These are phyloP conservation scores for Aspergillus nomiae DNA, from an alignment of 2,329 filamentous ascomycete genomes.

Conservation along the genomic window DNA sequence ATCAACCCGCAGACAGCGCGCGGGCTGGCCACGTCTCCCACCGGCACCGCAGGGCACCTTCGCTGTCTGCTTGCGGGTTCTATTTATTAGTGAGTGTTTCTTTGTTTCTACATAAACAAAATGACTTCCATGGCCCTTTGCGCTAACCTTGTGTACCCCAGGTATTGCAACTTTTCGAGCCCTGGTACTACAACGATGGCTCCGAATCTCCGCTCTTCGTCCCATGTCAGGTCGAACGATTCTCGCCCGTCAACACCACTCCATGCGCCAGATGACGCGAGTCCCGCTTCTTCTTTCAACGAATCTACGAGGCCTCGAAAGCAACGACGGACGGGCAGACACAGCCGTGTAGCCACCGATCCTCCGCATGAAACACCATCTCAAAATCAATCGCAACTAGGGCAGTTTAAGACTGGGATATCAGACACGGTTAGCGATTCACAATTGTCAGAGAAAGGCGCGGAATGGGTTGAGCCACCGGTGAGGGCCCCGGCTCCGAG, in stretches of 20 bases:
- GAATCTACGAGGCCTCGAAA: slow-evolving; percentile 35
- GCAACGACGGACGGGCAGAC: slow-evolving; percentile 33
- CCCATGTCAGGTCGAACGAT: slow-evolving; percentile 32
- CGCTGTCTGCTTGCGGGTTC: slow-evolving; percentile 28
- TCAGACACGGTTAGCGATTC: slow-evolving; percentile 14
- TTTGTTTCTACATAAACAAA: not conserved
- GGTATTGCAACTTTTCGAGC: slow-evolving; percentile 22
- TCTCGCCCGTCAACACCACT: slow-evolving; percentile 37
- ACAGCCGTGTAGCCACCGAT: slow-evolving; percentile 29
- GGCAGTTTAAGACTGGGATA: slow-evolving; percentile 11
- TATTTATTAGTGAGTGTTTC: slow-evolving; percentile 26
- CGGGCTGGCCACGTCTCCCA: slow-evolving; percentile 34
- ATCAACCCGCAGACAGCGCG: slow-evolving; percentile 33
- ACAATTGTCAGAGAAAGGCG: slow-evolving; percentile 8
- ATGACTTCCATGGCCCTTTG: slow-evolving; percentile 1
- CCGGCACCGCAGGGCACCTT: slow-evolving; percentile 34
- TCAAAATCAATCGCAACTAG: slow-evolving; percentile 19
- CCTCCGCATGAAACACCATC: slow-evolving; percentile 19
- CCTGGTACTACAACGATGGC: slow-evolving; percentile 31
- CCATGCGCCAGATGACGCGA: slow-evolving; percentile 19
- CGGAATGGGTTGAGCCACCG: slow-evolving; percentile 59
- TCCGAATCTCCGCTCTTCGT: slow-evolving; percentile 38
- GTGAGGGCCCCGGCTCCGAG: slow-evolving; percentile 61
- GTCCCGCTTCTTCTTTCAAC: slow-evolving; percentile 26
- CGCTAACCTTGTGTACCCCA: slow-evolving; percentile 26